Base-by-base conservation (phyloP, 2,329 filamentous ascomycete species). In the Scedosporium aurantiacum region DNA sequence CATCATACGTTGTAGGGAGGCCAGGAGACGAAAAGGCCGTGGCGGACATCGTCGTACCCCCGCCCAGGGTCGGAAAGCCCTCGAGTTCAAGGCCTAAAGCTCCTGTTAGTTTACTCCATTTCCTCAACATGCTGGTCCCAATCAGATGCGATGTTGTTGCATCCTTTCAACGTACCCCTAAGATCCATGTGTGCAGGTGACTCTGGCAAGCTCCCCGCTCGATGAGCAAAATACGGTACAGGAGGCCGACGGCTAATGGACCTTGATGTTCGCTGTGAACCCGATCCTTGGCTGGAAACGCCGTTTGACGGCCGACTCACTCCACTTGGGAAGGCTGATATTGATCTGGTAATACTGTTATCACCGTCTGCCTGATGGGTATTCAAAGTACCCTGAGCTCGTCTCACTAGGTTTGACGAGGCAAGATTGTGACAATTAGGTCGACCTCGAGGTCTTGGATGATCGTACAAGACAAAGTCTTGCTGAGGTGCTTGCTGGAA, bases 391-490 rank as follows among this genome's bases (percentile, higher is more conserved):
- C 8, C 32, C 10, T 4, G 32, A 8, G 8, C 10, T 37, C 32
- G 3, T 37, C 32, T 37, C 32, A 4, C 32, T 37, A 12, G 32
- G 32, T 10, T 37, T 12, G 32, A 6, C 21, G 16, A 7, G 14
- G 43, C 23, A 14, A 23, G 23, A 23, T 28, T 54, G 12, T 10
- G 23, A 23, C 5, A 14, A 54, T 54, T 55, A 60, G 21, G 32
- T 56, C 12, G 58, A 60, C 12, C 45, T 14, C 21, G 52, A 52
- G 59, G 41, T 27, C n/a, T 27, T 64, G 77, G 79, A 64, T 78
- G 77, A 73, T 82, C 80, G 85, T 86, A 90, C 80, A 91, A 84
- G 77, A 89, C 86, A 74, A 91, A 91, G 85, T 91, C 88, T 80
- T 87, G 81, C 70, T 82, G 82, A 62, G 75, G 79, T 68, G 79